Evolutionary conservation across 306 rosid species (phyloP), one percentile per base, ranked within the genome.

Genomic region (Cucurbita pepo): DNA sequence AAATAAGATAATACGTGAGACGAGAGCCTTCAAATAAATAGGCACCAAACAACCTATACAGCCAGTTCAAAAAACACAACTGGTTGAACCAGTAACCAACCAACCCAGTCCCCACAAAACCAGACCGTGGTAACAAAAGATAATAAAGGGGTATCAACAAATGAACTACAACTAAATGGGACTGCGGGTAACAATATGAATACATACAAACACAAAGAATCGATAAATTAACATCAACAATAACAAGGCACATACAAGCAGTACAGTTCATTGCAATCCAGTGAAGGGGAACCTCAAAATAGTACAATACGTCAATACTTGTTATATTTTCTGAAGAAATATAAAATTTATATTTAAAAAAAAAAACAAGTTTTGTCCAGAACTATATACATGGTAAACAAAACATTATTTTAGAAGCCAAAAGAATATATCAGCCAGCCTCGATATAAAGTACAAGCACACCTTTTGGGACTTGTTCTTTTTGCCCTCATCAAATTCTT

Each of bases 391-490:
- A 52, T 36, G 75, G n/a, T 36, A 30, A 52, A 36, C 36, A 50
- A 70, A 70, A 51, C 41, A 50, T 51, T 70, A 52, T n/a, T 50
- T 50, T 8, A 52, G 60, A 51, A 80, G 61, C 61, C 76, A 77
- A 34, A 75, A 12, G 38, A 63, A 51, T 69, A 50, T 18, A 80
- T n/a, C 40, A 30, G 15, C 44, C 34, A 62, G 16, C 43, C 69
- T 62, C 67, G 53, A 53, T 57, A 21, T 40, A 62, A 59, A 73
- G 34, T 59, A 56, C 56, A 79, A 74, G 74, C 48, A 81, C 80
- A 95, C 99, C 91, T 91, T 95, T 60, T 83, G 97, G 30, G 85
- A 63, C 84, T 88, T 91, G 69, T 89, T 95, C 91, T 93, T 94
- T 82, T 86, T 94, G 79, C 90, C 91, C 79, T 91, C 99, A 74